phyloP scores from a whole-genome alignment of 805 yeast species.

The Cephaloascus albidus region DNA sequence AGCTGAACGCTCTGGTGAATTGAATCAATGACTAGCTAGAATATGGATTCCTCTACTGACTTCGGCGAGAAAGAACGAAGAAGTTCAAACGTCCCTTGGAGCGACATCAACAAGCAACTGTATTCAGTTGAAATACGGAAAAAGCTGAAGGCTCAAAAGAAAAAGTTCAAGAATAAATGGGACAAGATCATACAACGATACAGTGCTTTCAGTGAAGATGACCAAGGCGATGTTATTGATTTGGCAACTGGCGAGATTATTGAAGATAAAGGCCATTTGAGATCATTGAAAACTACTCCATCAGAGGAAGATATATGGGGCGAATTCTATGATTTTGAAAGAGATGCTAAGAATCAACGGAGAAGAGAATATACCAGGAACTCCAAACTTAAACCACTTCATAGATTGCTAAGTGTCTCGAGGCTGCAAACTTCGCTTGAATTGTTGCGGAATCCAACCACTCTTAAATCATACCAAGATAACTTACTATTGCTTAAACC shows the following conservation, averaged over 20 bases:
- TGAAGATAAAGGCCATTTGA: slow-evolving; percentile 62
- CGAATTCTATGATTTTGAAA: slow-evolving; percentile 18
- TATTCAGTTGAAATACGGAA: slow-evolving; percentile 15
- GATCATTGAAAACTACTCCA: slow-evolving; percentile 23
- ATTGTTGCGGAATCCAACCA: too few relatives aligned
- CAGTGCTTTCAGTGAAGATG: slow-evolving; percentile 32
- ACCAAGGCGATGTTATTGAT: slow-evolving; percentile 60
- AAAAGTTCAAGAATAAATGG: slow-evolving; percentile 31
- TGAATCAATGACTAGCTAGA: not conserved
- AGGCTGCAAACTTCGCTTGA: too few relatives aligned
- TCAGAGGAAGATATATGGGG: slow-evolving; percentile 27
- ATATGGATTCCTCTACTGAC: not conserved
- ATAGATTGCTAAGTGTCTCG: too few relatives aligned
- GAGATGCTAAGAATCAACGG: slow-evolving; percentile 9
- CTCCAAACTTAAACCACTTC: not conserved
- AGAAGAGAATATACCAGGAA: slow-evolving; percentile 9
- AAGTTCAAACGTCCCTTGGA: not conserved
- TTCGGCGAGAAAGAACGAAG: not conserved
- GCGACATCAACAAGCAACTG: slow-evolving; percentile 4
- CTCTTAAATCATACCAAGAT: slow-evolving; percentile 9
- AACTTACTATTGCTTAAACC: slow-evolving; percentile 16
- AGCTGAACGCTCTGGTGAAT: not conserved
- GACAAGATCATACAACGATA: slow-evolving; percentile 42
- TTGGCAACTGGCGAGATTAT: slow-evolving; percentile 52
- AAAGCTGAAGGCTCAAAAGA: slow-evolving; percentile 18